These are phyloP conservation scores for Rhododendron ovatum DNA, from an alignment of 148 eudicot species.

Conservation along the genomic window DNA sequence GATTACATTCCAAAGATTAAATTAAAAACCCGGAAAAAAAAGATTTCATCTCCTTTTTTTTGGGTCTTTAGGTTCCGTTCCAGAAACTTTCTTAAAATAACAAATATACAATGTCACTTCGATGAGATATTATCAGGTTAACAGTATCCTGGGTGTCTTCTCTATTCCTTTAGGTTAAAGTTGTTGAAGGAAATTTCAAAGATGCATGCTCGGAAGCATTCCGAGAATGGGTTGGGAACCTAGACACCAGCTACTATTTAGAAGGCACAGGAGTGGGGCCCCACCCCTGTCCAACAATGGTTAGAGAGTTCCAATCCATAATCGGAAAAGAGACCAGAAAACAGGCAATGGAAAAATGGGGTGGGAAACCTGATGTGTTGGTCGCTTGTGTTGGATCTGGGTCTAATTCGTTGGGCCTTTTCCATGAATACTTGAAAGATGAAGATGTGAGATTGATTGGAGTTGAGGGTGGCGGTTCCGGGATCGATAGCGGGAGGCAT, in stretches of 20 bases:
- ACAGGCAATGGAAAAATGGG: slow-evolving; percentile 93
- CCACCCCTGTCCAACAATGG: slow-evolving; percentile 92
- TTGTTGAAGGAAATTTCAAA: slow-evolving; percentile 22
- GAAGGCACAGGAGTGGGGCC: slow-evolving; percentile 96
- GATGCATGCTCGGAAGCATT: slow-evolving; percentile 99
- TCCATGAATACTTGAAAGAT: slow-evolving; percentile 84
- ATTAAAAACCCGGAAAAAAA: no score
- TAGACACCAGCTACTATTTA: slow-evolving; percentile 89
- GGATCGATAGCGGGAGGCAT: slow-evolving; percentile 69
- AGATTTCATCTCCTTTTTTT: no score
- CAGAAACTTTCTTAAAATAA: no score
- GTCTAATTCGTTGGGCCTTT: slow-evolving; percentile 91
- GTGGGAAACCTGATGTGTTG: slow-evolving; percentile 87
- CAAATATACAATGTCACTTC: no score
- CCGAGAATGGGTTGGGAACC: slow-evolving; percentile 95
- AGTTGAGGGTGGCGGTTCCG: slow-evolving; percentile 85
- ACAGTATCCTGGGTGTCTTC: no score
- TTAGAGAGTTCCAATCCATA: slow-evolving; percentile 83
- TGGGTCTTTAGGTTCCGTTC: no score
- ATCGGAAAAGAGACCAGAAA: slow-evolving; percentile 92
- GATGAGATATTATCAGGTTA: no score
- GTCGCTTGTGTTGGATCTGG: slow-evolving; percentile 96
- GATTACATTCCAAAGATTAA: no score
- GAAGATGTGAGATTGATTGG: slow-evolving; percentile 80
- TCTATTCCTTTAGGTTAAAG: neutral